Evolutionary conservation across 257 asterid species (phyloP).

Genomic region (Ocimum tenuiflorum): DNA sequence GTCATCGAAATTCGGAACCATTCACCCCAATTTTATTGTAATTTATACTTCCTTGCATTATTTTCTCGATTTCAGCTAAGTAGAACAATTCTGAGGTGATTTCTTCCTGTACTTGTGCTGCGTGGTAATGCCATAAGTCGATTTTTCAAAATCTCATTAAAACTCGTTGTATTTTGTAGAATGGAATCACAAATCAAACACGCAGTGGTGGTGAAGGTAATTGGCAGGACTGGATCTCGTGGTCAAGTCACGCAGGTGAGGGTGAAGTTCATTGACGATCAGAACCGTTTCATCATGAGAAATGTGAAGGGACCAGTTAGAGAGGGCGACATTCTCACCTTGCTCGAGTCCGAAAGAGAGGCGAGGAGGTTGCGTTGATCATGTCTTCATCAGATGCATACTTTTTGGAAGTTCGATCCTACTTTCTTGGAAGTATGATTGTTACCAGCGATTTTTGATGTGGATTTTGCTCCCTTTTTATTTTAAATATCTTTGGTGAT

Average conservation of each 20-base stretch:
- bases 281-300: conserved; percentile 35
- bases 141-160: too few relatives aligned
- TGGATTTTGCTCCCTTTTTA: background rate
- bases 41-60: background rate
- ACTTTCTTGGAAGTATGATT: background rate
- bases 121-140: background rate
- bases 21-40: background rate
- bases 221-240: conserved; percentile 42
- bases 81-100: background rate
- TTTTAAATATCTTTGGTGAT: too few relatives aligned
- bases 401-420: too few relatives aligned
- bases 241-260: conserved; percentile 41
- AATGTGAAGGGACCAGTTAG: conserved; percentile 41
- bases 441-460: background rate
- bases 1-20: background rate
- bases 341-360: conserved; percentile 38
- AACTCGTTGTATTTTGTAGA: conserved; percentile 17
- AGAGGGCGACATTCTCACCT: conserved; percentile 39
- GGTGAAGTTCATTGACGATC: conserved; percentile 34
- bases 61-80: background rate
- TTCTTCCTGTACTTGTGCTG: too few relatives aligned
- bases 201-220: conserved; percentile 32
- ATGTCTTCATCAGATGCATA: too few relatives aligned
- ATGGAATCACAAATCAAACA: conserved; percentile 43
- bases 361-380: conserved; percentile 40